Conservation (phyloP, 129 eudicot genomes). For the Calendula officinalis region DNA sequence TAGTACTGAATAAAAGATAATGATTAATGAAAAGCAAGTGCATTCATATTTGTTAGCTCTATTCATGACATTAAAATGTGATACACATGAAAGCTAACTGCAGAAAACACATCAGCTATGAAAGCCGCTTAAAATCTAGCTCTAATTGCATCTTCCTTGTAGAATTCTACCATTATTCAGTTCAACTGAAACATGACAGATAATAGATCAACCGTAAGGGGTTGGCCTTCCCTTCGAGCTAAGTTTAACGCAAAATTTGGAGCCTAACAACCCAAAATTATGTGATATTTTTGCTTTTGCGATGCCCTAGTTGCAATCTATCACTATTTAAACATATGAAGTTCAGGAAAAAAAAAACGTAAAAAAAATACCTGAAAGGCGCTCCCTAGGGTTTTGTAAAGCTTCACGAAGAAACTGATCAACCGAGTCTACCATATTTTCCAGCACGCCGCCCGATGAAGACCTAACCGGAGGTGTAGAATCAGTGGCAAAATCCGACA, state of each 20-base stretch:
- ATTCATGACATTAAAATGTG: not conserved
- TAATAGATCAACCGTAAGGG: not conserved
- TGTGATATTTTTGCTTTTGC: not conserved
- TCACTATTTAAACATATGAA: not conserved
- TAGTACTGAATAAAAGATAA: constrained; percentile 54
- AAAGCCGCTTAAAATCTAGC: not conserved
- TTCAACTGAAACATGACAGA: not conserved
- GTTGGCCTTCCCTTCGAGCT: constrained; percentile 21
- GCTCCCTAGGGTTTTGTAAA: constrained; percentile 95
- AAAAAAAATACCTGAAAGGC: constrained; percentile 52
- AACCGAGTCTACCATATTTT: constrained; percentile 64
- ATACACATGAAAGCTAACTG: not conserved
- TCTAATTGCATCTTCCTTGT: not conserved
- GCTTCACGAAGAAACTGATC: constrained; percentile 99
- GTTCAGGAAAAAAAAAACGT: not conserved
- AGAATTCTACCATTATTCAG: not conserved
- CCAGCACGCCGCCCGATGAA: constrained; percentile 41
- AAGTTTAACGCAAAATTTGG: not conserved
- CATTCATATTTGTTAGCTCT: not conserved
- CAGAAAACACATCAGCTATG: no score
- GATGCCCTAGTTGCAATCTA: constrained; percentile 5
- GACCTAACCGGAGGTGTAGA: constrained; percentile 23
- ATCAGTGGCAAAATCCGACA: constrained; percentile 25
- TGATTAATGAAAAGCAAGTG: not conserved
- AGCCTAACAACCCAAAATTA: constrained; percentile 9